Base-by-base conservation (phyloP, 75 land plant genomes). In the Cupressus sempervirens region DNA sequence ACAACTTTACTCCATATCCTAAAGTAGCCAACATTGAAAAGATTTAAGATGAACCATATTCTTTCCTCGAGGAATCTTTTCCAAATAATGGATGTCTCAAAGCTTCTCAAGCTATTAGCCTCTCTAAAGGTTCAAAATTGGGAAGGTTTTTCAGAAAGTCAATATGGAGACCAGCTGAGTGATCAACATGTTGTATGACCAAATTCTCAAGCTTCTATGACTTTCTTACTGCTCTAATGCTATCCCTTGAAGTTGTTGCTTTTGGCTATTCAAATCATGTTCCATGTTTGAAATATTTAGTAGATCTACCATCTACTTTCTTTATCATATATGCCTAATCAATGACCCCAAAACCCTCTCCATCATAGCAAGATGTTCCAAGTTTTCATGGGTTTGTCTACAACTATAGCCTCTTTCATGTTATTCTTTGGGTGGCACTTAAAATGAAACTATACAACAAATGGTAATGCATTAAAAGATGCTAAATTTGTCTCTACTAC, bases 331-430 rank as follows among this genome's bases (percentile, higher is more conserved):
- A 85, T 93, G 92, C 14, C 88, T 87, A 14, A 96, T 96, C 15
- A 95, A 62, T 26, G 94, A 94, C 23, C 97, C 97, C 35, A 95
- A 85, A 29, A 95, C 93, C 79, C 91, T 92, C 87, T 95, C 97
- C 97, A 95, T 95, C 97, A 95, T 95, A 0, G 97, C 97, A 54
- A 95, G 92, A 88, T 95, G 97, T 82, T 95, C 97, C 87, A 94
- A 86, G 83, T 95, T 95, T 76, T 95, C 97, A 85, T 95, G 97
- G 15, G 97, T 95, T 85, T 95, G 97, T n/a, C n/a, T n/a, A n/a
- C n/a, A n/a, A n/a, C n/a, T n/a, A n/a, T n/a, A n/a, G n/a, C n/a
- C n/a, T n/a, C n/a, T n/a, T n/a, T n/a, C n/a, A n/a, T n/a, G n/a
- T n/a, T n/a, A n/a, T n/a, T n/a, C n/a, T n/a, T n/a, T n/a, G n/a